Evolutionary conservation across 805 yeast species (phyloP).

Genomic region (Saturnispora besseyi): DNA sequence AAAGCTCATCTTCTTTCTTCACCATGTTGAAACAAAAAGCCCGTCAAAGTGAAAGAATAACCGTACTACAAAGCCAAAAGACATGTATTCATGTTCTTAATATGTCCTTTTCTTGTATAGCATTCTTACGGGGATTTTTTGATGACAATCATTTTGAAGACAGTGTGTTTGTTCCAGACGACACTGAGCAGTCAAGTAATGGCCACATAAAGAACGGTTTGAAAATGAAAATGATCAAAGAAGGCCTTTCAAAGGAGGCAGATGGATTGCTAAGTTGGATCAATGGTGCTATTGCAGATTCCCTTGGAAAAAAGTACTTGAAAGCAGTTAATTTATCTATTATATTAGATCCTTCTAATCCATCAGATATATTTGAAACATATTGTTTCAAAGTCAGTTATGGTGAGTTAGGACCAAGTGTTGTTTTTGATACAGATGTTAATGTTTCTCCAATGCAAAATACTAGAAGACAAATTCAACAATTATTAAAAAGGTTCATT

Average conservation of each 20-base stretch:
- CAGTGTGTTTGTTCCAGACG: conserved; percentile 30
- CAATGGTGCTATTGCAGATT: conserved; percentile 40
- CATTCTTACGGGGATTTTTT: conserved; percentile 48
- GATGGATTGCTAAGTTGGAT: conserved; percentile 47
- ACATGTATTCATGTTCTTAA: conserved; percentile 39
- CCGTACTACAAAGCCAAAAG: conserved; percentile 30
- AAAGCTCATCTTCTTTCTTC: conserved; percentile 2
- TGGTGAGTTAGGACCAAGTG: conserved; percentile 13
- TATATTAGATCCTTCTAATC: conserved; percentile 33
- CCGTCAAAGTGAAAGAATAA: conserved; percentile 15
- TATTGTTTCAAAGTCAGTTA: conserved; percentile 44
- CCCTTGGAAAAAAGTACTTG: conserved; percentile 35
- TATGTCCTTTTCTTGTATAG: conserved; percentile 49
- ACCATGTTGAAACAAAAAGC: not conserved
- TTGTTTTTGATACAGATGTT: conserved; percentile 9
- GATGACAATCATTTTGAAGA: conserved; percentile 47
- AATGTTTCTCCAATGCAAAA: conserved; percentile 20
- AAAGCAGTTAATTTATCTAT: conserved; percentile 39
- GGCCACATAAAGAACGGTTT: conserved; percentile 23
- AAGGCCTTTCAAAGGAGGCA: conserved; percentile 38
- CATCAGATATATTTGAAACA: conserved; percentile 38
- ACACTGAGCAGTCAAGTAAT: not conserved
- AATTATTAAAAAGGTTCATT: conserved; percentile 42
- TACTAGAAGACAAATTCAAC: conserved; percentile 38
- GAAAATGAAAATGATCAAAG: conserved; percentile 38